Evolutionary conservation across 2,329 filamentous ascomycete species (phyloP).

Genomic region (Aureobasidium sp.): DNA sequence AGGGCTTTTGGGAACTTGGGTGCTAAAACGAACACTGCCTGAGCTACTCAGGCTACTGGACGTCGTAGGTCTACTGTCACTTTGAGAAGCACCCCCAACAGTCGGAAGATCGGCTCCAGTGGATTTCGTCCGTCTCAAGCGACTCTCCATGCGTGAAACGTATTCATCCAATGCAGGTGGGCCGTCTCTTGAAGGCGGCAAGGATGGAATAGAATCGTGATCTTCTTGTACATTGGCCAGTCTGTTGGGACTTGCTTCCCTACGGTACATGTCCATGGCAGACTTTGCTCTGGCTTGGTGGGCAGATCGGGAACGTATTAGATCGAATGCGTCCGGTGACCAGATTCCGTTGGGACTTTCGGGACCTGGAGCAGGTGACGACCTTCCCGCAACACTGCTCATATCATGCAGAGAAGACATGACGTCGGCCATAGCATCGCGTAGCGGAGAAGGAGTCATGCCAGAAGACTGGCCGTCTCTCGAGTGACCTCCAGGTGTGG

Average conservation of each 20-base stretch:
- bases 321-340: constrained; percentile 82
- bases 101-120: constrained; percentile 23
- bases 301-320: constrained; percentile 39
- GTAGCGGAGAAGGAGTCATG: constrained; percentile 77
- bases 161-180: constrained; percentile 75
- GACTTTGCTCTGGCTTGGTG: constrained; percentile 57
- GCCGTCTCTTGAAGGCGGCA: constrained; percentile 35
- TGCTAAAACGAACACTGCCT: constrained; percentile 10
- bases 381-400: constrained; percentile 50
- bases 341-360: constrained; percentile 60
- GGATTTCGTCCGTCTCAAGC: constrained; percentile 63
- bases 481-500: constrained; percentile 50
- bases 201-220: constrained; percentile 40
- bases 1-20: constrained; percentile 12
- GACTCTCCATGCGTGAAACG: constrained; percentile 84
- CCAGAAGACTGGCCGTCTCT: constrained; percentile 63
- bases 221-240: constrained; percentile 40
- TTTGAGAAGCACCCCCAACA: not conserved
- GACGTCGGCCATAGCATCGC: constrained; percentile 96
- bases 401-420: constrained; percentile 92
- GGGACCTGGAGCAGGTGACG: constrained; percentile 44
- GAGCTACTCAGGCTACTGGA: constrained; percentile 16
- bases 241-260: constrained; percentile 19
- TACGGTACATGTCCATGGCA: constrained; percentile 58
- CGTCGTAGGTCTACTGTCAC: constrained; percentile 33